phyloP scores from a whole-genome alignment of 164 flowering plant species.

The Paratinospora sagittata region DNA sequence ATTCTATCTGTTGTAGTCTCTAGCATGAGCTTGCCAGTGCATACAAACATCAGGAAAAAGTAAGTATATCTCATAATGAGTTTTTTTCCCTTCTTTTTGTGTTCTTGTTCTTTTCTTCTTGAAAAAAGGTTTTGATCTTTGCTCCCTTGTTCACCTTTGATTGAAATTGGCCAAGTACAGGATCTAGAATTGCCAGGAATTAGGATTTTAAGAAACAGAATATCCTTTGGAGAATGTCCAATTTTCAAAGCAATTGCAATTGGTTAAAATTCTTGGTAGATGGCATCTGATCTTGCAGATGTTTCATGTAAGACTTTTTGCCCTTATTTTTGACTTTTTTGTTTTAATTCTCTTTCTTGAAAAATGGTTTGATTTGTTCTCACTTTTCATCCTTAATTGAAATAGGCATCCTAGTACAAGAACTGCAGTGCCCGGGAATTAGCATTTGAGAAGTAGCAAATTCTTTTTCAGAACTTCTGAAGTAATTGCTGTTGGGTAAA shows the following conservation, averaged over 20 bases:
- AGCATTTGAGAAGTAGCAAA: neutral
- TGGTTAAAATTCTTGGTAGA: too few species aligned
- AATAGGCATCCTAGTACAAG: neutral
- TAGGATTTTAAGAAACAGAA: too few species aligned
- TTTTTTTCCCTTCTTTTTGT: neutral
- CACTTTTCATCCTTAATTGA: neutral
- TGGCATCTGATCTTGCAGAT: too few species aligned
- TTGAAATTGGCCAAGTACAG: too few species aligned
- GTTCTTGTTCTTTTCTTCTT: neutral
- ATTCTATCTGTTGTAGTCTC: slow-evolving; percentile 60
- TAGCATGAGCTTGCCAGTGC: neutral
- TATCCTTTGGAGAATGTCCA: too few species aligned
- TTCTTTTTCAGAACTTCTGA: neutral
- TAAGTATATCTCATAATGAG: neutral
- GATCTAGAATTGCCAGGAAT: too few species aligned
- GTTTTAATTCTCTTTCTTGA: too few species aligned
- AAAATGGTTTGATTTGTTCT: neutral
- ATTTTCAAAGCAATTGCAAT: too few species aligned
- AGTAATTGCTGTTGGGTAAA: neutral
- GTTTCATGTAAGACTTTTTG: too few species aligned
- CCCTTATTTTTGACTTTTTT: too few species aligned
- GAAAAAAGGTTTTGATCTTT: too few species aligned
- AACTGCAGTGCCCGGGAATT: neutral
- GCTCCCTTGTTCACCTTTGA: too few species aligned
- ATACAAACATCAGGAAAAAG: neutral